Conservation (phyloP, 768 basidiomycete species). For the Crassisporium funariophilum region DNA sequence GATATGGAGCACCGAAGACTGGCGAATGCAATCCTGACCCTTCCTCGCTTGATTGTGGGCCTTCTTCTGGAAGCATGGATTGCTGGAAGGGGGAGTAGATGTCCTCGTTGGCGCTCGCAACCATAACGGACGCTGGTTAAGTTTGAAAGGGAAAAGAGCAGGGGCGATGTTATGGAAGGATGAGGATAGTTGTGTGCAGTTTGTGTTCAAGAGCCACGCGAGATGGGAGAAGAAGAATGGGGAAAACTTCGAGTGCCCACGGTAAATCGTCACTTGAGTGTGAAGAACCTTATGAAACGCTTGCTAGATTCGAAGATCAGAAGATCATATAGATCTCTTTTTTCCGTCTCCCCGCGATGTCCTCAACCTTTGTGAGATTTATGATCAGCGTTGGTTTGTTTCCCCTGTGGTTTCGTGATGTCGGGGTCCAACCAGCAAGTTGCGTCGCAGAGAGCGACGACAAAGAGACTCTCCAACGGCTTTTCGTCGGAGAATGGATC, state of each 20-base stretch:
- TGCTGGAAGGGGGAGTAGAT: slow-evolving; percentile 59
- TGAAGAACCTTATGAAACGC: slow-evolving; percentile 34
- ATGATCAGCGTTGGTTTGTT: slow-evolving; percentile 6
- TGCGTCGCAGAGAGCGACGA: background rate
- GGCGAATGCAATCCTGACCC: slow-evolving; percentile 78
- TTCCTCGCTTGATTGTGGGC: slow-evolving; percentile 73
- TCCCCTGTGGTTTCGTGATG: background rate
- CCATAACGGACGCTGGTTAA: slow-evolving; percentile 46
- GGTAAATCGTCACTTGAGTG: slow-evolving; percentile 32
- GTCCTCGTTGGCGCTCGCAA: slow-evolving; percentile 55
- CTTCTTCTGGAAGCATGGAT: slow-evolving; percentile 58
- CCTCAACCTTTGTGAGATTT: slow-evolving; percentile 1
- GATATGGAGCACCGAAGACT: slow-evolving; percentile 53
- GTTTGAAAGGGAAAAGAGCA: slow-evolving; percentile 22
- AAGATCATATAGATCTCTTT: slow-evolving; percentile 33
- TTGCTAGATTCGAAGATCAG: slow-evolving; percentile 37
- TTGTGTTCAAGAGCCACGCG: slow-evolving; percentile 49
- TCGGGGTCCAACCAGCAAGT: background rate
- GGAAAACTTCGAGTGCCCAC: slow-evolving; percentile 45
- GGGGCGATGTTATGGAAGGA: slow-evolving; percentile 18
- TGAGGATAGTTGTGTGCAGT: slow-evolving; percentile 27
- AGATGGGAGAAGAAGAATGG: slow-evolving; percentile 37
- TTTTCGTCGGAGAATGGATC: background rate
- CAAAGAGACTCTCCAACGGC: background rate
- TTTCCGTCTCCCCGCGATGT: slow-evolving; percentile 13